Evolutionary conservation across 768 basidiomycete genomes (phyloP).

Genomic region (Podaxis pistillaris): DNA sequence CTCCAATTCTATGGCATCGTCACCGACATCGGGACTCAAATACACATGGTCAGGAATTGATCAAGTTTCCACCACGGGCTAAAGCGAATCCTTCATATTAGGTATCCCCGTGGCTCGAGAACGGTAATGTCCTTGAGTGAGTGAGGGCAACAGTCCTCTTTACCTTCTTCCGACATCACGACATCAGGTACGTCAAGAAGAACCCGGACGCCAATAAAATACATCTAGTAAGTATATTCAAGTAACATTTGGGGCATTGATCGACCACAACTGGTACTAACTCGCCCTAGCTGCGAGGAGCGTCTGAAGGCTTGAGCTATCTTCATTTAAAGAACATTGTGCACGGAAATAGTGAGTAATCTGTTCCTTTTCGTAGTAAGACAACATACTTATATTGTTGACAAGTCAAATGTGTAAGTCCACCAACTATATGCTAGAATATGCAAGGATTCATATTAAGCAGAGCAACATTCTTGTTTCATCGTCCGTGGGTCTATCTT

Average conservation of each 20-base stretch:
- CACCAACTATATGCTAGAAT: neutral
- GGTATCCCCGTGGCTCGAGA: neutral
- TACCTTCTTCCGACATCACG: neutral
- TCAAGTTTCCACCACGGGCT: neutral
- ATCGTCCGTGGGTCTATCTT: neutral
- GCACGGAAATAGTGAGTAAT: conserved; percentile 1
- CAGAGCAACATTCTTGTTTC: conserved; percentile 1
- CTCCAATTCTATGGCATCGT: conserved; percentile 1
- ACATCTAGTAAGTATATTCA: neutral
- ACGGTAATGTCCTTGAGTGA: neutral
- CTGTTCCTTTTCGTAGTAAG: neutral
- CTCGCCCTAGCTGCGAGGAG: neutral
- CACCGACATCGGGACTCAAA: neutral
- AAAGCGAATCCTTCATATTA: neutral
- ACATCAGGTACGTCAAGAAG: neutral
- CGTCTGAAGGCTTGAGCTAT: neutral
- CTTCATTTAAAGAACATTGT: neutral
- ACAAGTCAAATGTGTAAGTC: conserved; percentile 5
- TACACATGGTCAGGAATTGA: neutral
- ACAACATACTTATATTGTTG: neutral
- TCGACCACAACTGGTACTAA: no score
- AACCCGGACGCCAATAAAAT: neutral
- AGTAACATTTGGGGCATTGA: neutral
- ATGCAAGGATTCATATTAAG: neutral
- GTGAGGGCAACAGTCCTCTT: neutral